Evolutionary conservation across 1,284 basidiomycete genomes (phyloP).

Genomic region (Somion occarium): DNA sequence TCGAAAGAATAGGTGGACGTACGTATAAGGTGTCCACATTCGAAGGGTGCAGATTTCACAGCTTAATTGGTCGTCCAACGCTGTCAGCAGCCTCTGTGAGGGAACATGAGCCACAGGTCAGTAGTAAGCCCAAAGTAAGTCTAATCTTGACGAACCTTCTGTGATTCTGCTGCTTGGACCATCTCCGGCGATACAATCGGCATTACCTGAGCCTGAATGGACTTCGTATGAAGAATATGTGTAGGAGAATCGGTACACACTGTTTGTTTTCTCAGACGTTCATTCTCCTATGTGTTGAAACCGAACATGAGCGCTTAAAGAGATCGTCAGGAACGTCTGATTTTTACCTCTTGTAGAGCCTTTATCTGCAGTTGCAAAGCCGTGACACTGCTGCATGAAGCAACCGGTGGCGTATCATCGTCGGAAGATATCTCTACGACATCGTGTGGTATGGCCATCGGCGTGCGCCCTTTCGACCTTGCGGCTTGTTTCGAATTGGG

Average conservation of each 20-base stretch:
- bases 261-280: conserved; percentile 7
- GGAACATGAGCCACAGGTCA: conserved; percentile 9
- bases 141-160: not conserved
- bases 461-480: no score
- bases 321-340: not conserved
- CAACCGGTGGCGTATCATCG: conserved; percentile 6
- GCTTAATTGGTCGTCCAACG: conserved; percentile 48
- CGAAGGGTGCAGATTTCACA: conserved; percentile 60
- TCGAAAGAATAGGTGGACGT: conserved; percentile 22
- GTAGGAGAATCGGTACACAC: not conserved
- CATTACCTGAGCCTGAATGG: conserved; percentile 15
- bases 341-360: conserved; percentile 20
- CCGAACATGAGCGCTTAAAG: no score
- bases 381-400: not conserved
- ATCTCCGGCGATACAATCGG: conserved; percentile 13
- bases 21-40: conserved; percentile 66
- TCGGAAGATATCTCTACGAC: conserved; percentile 6
- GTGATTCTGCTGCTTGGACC: not conserved
- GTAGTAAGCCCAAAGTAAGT: no score
- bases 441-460: conserved; percentile 7
- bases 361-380: conserved; percentile 14
- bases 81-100: conserved; percentile 30
- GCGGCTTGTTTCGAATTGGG: not conserved
- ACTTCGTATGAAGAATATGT: conserved; percentile 2
- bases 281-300: conserved; percentile 14